These are phyloP conservation scores for Nemania sp. DNA, from an alignment of 2,329 filamentous ascomycete genomes.

Conservation along the genomic window DNA sequence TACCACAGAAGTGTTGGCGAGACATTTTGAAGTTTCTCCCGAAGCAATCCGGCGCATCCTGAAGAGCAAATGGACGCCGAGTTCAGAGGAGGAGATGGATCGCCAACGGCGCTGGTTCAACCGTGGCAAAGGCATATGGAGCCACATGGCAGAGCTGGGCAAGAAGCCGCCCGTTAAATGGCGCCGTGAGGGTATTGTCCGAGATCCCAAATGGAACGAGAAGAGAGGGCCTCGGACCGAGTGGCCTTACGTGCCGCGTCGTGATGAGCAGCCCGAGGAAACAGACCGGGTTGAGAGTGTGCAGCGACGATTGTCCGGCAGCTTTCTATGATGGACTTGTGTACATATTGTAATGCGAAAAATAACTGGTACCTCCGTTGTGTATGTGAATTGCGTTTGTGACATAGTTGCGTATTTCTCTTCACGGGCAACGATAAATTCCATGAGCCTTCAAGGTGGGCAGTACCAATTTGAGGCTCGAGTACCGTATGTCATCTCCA, in stretches of 20 bases:
- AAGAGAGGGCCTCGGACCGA: conserved; percentile 36
- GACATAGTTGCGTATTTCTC: too few species aligned
- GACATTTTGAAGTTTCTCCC: conserved; percentile 81
- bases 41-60: conserved; percentile 89
- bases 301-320: conserved; percentile 35
- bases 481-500: too few species aligned
- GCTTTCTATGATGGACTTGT: conserved; percentile 31
- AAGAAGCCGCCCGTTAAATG: conserved; percentile 64
- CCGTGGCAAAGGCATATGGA: conserved; percentile 63
- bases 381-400: background rate
- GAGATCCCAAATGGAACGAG: conserved; percentile 48
- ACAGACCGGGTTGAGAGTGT: conserved; percentile 34
- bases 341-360: background rate
- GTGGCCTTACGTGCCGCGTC: conserved; percentile 34
- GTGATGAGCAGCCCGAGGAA: conserved; percentile 10
- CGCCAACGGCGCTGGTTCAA: conserved; percentile 65
- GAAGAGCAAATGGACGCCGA: conserved; percentile 73
- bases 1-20: conserved; percentile 71
- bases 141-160: conserved; percentile 61
- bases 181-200: conserved; percentile 57
- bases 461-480: too few species aligned
- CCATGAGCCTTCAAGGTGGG: too few species aligned
- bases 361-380: background rate
- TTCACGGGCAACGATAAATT: too few species aligned
- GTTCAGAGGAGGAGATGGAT: conserved; percentile 56